Conservation (phyloP, 164 flowering plant species). For the Berberis thunbergii region DNA sequence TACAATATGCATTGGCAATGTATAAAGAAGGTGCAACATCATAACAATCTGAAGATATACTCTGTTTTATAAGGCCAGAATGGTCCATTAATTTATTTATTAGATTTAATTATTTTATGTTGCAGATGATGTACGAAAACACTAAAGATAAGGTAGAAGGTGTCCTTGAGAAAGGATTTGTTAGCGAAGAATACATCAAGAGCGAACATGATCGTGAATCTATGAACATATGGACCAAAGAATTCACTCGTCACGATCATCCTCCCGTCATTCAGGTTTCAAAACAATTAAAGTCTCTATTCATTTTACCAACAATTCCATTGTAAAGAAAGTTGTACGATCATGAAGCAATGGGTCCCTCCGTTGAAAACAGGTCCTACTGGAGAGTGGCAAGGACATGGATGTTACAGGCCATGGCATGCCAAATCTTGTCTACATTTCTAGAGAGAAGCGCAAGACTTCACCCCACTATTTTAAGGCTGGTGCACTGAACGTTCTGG, state of each 20-base stretch:
- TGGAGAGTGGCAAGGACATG: conserved; percentile 33
- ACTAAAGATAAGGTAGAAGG: conserved; percentile 17
- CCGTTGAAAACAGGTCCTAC: conserved; percentile 32
- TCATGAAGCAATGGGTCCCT: not conserved
- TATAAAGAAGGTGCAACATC: too few relatives aligned
- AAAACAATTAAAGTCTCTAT: not conserved
- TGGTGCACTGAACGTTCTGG: conserved; percentile 85
- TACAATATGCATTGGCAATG: too few relatives aligned
- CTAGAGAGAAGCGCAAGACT: conserved; percentile 53
- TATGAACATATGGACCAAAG: conserved; percentile 23
- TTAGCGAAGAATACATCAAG: conserved; percentile 16
- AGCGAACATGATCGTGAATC: conserved; percentile 14
- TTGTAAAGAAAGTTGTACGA: not conserved
- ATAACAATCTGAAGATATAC: too few relatives aligned
- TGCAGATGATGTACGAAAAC: conserved; percentile 19
- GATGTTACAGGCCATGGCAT: conserved; percentile 35
- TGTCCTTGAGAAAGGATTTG: conserved; percentile 12
- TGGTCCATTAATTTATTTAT: not conserved
- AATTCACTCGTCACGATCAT: conserved; percentile 31
- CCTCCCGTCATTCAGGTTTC: conserved; percentile 11
- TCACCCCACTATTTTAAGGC: conserved; percentile 70
- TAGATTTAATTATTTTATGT: not conserved
- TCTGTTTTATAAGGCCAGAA: too few relatives aligned
- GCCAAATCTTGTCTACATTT: conserved; percentile 74
- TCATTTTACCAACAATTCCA: not conserved